phyloP scores from a whole-genome alignment of 352 stramenopile genomes.

The Globisporangium viniferum region DNA sequence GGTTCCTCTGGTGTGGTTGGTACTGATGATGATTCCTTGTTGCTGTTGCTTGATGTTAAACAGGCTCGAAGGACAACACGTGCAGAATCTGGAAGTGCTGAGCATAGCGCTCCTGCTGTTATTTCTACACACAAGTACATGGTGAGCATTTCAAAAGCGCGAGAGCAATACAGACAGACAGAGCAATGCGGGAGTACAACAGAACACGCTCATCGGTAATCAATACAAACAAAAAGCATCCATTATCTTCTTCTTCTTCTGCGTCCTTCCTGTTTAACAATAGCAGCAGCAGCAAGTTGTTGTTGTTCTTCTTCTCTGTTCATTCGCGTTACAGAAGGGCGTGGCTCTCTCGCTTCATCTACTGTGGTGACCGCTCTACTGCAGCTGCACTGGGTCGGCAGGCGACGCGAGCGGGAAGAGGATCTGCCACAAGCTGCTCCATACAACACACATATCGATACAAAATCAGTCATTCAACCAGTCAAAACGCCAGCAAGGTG shows the following conservation, averaged over 20 bases:
- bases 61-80: conserved; percentile 81
- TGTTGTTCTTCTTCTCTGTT: neutral
- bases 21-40: neutral
- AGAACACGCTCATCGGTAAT: neutral
- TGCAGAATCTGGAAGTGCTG: conserved; percentile 83
- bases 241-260: neutral
- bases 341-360: neutral
- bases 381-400: conserved; percentile 44
- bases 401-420: conserved; percentile 71
- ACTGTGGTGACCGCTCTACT: conserved; percentile 17
- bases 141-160: neutral
- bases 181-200: too few species aligned
- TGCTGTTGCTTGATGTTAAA: conserved; percentile 10
- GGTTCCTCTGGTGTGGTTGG: neutral
- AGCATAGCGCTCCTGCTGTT: neutral
- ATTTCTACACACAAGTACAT: neutral
- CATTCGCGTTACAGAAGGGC: neutral
- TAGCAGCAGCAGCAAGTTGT: neutral
- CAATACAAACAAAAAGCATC: conserved; percentile 10
- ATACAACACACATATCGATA: neutral
- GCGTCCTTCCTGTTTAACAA: neutral
- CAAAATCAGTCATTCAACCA: neutral
- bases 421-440: conserved; percentile 59
- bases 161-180: neutral
- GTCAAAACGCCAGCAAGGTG: neutral